Percentiles rank a stretch among this genome's conserved stretches.
Conservation (phyloP, 2,329 filamentous ascomycete species). For the Thielaviopsis musarum region DNA sequence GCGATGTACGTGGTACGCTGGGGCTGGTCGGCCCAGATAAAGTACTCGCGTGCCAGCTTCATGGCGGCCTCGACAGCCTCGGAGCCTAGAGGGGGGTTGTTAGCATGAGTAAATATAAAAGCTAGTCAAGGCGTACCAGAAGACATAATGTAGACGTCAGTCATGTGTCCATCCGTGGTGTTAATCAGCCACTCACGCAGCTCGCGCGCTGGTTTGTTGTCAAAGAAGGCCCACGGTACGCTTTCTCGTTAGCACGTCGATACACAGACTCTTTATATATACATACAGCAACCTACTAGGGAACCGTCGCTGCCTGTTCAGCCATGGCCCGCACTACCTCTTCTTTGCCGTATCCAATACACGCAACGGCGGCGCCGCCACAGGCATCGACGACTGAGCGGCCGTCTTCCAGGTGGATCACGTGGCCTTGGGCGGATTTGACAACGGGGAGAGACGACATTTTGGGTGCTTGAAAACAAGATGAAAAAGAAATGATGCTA, state of each 20-base stretch:
- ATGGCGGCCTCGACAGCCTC: slow-evolving; percentile 31
- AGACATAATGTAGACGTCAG: slow-evolving; percentile 20
- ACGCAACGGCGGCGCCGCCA: slow-evolving; percentile 55
- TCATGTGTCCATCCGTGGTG: slow-evolving; percentile 20
- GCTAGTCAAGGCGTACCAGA: slow-evolving; percentile 20
- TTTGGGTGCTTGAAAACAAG: not conserved
- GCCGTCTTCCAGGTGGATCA: slow-evolving; percentile 22
- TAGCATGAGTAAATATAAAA: too few relatives aligned
- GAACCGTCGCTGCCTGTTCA: slow-evolving; percentile 25
- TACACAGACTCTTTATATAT: not conserved
- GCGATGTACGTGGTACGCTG: slow-evolving; percentile 25
- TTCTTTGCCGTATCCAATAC: slow-evolving; percentile 49
- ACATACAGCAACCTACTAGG: slow-evolving; percentile 5
- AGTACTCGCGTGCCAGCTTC: slow-evolving; percentile 33
- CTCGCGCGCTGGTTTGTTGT: slow-evolving; percentile 1
- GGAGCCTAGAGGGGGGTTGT: slow-evolving; percentile 30
- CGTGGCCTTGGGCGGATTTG: slow-evolving; percentile 14
- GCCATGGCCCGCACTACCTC: slow-evolving; percentile 43
- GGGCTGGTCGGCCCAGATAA: slow-evolving; percentile 23
- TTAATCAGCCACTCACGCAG: slow-evolving; percentile 14
- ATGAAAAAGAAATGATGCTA: not conserved
- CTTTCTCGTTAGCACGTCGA: not conserved
- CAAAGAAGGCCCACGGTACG: slow-evolving; percentile 8
- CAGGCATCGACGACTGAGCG: slow-evolving; percentile 51
- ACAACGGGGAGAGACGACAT: not conserved